Base-by-base conservation (phyloP, 495 filamentous ascomycete genomes). In the Daldinia concentrica region DNA sequence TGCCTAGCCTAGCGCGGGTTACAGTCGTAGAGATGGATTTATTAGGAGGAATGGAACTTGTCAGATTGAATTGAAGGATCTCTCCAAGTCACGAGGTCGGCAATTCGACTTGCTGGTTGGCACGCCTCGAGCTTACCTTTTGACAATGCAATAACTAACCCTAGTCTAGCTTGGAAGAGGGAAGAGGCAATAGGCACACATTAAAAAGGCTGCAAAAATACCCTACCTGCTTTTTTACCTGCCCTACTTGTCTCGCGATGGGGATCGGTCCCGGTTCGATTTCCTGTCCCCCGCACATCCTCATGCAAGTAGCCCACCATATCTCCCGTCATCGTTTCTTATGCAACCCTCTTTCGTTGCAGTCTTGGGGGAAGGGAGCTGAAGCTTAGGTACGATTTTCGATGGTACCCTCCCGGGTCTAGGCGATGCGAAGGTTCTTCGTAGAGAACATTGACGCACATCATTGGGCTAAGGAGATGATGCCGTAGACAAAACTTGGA, bases 251-350 rank as follows among this genome's bases (percentile, higher is more conserved):
- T 72, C 70, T 73, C 58, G 71, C 71, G 62, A 73, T 73, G 71
- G 66, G 66, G 66, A 73, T 73, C 71, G 66, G 71, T 69, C 62
- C 67, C 71, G 72, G 72, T 72, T 74, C 74, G 72, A 72, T 75
- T 72, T 77, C 71, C 66, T 66, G 64, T 70, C 71, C 75, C 75
- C 75, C 73, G 70, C 73, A 77, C 71, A 76, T 67, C 66, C 63
- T 66, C 64, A 76, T 77, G 75, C 73, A 77, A 72, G 73, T 66
- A 72, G 67, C 65, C 66, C 70, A 73, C 73, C 65, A 68, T 67
- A 66, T 73, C 68, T 72, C 73, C 69, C 64, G 71, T 72, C 65
- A 74, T 66, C 73, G 68, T 70, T 67, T 75, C 59, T 63, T 39
- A 74, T 77, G 75, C 75, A 76, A 67, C 71, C 74, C 69, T 74